Conservation (phyloP, 768 basidiomycete genomes). For the Gloeopeniophorella convolvens region DNA sequence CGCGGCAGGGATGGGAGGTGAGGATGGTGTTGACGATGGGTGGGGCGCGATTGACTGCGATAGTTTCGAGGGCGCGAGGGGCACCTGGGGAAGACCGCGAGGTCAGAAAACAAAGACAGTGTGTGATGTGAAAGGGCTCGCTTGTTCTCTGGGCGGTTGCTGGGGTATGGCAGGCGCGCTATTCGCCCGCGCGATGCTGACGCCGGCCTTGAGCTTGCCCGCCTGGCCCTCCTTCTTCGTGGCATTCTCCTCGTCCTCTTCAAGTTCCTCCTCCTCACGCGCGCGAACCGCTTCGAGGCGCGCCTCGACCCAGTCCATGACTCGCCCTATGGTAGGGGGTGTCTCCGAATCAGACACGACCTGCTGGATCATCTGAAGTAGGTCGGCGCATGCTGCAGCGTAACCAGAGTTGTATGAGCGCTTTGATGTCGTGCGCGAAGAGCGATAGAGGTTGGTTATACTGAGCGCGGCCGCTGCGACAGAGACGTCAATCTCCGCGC, state of each 20-base stretch:
- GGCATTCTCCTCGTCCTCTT: constrained; percentile 69
- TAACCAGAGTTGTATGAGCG: constrained; percentile 79
- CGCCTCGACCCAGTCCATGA: constrained; percentile 85
- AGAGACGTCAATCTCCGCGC: constrained; percentile 22
- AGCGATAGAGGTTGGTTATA: constrained; percentile 79
- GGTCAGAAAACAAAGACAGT: constrained; percentile 13
- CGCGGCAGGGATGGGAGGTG: constrained; percentile 23
- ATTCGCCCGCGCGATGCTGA: constrained; percentile 20
- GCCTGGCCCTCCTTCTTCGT: constrained; percentile 26
- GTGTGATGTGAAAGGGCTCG: constrained; percentile 23
- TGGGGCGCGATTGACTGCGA: constrained; percentile 20
- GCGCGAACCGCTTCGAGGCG: constrained; percentile 68
- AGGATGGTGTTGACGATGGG: constrained; percentile 26
- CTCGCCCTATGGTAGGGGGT: constrained; percentile 56
- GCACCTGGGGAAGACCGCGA: constrained; percentile 24
- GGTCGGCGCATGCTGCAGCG: constrained; percentile 70
- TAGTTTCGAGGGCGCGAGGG: constrained; percentile 29
- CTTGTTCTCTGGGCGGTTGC: constrained; percentile 13
- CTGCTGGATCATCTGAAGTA: constrained; percentile 77
- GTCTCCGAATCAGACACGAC: constrained; percentile 56
- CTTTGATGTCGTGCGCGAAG: constrained; percentile 70
- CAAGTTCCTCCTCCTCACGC: constrained; percentile 75
- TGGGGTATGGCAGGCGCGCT: constrained; percentile 20
- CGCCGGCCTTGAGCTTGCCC: constrained; percentile 23
- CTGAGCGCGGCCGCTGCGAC: constrained; percentile 69